These are phyloP conservation scores for Gossypium schwendimanii DNA, from an alignment of 441 rosid genomes.

Conservation along the genomic window DNA sequence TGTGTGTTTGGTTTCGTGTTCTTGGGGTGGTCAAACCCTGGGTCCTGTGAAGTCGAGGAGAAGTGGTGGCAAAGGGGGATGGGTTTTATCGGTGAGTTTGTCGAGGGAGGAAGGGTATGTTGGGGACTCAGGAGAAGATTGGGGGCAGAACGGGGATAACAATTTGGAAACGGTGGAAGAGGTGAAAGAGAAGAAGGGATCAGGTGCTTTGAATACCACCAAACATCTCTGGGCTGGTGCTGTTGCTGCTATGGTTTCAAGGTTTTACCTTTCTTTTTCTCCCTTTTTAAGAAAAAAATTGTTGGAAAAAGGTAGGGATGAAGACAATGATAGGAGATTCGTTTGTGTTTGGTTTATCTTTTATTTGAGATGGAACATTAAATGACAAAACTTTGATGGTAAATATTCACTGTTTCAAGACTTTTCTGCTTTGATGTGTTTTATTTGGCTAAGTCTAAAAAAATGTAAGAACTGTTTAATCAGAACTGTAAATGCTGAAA, in stretches of 20 bases:
- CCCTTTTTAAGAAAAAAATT: background rate
- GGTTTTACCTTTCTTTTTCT: constrained; percentile 34
- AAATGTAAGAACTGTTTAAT: background rate
- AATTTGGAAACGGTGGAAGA: constrained; percentile 24
- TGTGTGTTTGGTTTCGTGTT: constrained; percentile 18
- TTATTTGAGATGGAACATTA: background rate
- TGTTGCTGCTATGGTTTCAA: constrained; percentile 86
- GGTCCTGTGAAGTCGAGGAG: constrained; percentile 21
- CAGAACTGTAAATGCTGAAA: background rate
- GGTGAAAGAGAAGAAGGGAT: constrained; percentile 27
- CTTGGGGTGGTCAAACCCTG: constrained; percentile 18
- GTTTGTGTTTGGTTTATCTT: background rate
- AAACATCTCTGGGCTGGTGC: constrained; percentile 92
- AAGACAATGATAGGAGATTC: background rate
- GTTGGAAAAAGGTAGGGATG: background rate
- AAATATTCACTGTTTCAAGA: background rate
- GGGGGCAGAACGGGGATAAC: constrained; percentile 36
- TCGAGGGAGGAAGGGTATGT: constrained; percentile 45
- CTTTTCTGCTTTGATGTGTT: background rate
- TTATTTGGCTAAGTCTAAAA: background rate
- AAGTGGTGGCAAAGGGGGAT: constrained; percentile 24
- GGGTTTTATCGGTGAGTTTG: constrained; percentile 64
- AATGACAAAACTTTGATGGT: background rate
- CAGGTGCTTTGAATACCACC: constrained; percentile 66
- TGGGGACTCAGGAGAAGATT: constrained; percentile 26